phyloP scores from a whole-genome alignment of 768 basidiomycete species.

The Mycena maculata region DNA sequence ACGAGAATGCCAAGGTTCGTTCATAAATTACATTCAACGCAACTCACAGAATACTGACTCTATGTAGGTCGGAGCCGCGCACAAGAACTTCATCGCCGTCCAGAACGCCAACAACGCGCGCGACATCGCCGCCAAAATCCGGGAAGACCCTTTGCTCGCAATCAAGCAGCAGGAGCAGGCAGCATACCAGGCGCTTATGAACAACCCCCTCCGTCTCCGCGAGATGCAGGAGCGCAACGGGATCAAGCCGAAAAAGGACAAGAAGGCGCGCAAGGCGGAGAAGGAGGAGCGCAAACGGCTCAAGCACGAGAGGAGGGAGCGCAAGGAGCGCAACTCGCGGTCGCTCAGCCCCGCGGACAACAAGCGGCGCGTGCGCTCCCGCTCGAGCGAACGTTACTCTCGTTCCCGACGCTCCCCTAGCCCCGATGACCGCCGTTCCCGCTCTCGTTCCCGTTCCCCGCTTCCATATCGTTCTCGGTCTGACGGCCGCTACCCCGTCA shows the following conservation, averaged over 20 bases:
- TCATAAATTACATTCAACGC: background rate
- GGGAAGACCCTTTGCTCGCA: slow-evolving; percentile 96
- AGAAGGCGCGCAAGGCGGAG: slow-evolving; percentile 68
- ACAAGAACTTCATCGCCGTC: slow-evolving; percentile 93
- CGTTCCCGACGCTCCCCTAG: slow-evolving; percentile 61
- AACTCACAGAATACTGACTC: slow-evolving; percentile 24
- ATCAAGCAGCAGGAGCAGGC: slow-evolving; percentile 99
- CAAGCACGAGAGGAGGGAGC: slow-evolving; percentile 53
- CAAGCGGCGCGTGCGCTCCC: slow-evolving; percentile 37
- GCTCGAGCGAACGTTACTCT: slow-evolving; percentile 46
- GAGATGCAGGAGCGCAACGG: slow-evolving; percentile 86
- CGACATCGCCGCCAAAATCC: slow-evolving; percentile 92
- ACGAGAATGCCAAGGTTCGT: slow-evolving; percentile 88
- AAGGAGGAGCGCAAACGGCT: slow-evolving; percentile 59
- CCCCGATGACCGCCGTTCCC: slow-evolving; percentile 51
- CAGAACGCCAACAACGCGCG: slow-evolving; percentile 93
- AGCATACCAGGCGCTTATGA: slow-evolving; percentile 86
- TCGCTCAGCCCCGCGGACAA: slow-evolving; percentile 44
- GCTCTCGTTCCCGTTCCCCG: slow-evolving; percentile 39
- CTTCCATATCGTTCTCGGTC: slow-evolving; percentile 43
- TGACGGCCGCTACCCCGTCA: slow-evolving; percentile 40
- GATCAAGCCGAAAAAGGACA: slow-evolving; percentile 83
- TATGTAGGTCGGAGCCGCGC: slow-evolving; percentile 79
- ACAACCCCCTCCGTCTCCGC: slow-evolving; percentile 86
- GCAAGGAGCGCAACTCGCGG: slow-evolving; percentile 40